phyloP scores from a whole-genome alignment of 2,329 filamentous ascomycete species.

The Aspergillus alliaceus region DNA sequence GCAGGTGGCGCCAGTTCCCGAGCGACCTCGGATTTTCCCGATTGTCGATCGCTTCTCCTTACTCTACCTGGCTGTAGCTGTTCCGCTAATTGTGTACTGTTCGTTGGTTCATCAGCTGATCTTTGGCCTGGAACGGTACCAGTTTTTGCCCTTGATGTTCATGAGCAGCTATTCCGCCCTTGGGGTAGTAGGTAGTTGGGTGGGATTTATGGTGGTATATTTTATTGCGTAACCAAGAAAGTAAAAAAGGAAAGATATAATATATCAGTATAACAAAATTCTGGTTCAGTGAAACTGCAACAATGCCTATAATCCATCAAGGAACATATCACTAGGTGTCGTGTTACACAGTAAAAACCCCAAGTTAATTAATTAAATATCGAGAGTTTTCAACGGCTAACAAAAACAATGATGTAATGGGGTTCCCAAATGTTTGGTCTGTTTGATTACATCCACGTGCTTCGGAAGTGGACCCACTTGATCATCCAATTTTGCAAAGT shows the following conservation, averaged over 20 bases:
- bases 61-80: slow-evolving; percentile 83
- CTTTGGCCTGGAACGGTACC: slow-evolving; percentile 71
- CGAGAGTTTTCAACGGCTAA: not conserved
- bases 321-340: not conserved
- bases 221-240: slow-evolving; percentile 53
- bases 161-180: slow-evolving; percentile 91
- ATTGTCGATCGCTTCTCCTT: slow-evolving; percentile 86
- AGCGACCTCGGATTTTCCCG: slow-evolving; percentile 73
- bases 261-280: not conserved
- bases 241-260: too few relatives aligned
- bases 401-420: slow-evolving; percentile 22
- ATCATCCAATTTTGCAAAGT: slow-evolving; percentile 20
- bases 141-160: slow-evolving; percentile 96
- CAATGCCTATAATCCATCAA: not conserved
- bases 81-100: slow-evolving; percentile 86
- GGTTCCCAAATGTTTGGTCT: slow-evolving; percentile 17
- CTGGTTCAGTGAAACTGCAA: not conserved
- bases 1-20: slow-evolving; percentile 78
- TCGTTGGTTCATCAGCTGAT: slow-evolving; percentile 79
- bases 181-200: slow-evolving; percentile 93
- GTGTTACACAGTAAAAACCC: not conserved
- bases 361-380: too few relatives aligned
- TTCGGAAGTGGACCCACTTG: slow-evolving; percentile 15
- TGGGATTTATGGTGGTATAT: slow-evolving; percentile 92
- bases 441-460: slow-evolving; percentile 22